A percentile compares a stretch with the other conserved stretches of the same genome.
Conservation (phyloP, 73 alveolate genomes). For the Paramecium tetraurelia region DNA sequence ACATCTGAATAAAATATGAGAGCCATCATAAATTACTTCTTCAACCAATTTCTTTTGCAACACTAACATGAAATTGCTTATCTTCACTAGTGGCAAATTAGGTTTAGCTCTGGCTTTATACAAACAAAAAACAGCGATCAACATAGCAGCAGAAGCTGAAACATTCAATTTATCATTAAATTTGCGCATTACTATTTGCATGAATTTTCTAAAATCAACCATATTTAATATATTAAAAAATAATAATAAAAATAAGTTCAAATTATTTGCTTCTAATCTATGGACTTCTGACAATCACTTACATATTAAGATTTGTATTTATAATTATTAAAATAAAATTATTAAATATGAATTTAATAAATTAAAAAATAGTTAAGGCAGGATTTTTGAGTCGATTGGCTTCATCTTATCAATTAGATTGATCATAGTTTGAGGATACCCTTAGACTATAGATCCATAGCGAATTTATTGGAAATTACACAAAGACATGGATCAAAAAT, state of each 20-base stretch:
- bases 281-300: background rate
- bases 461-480: background rate
- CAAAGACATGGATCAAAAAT: background rate
- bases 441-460: background rate
- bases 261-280: background rate
- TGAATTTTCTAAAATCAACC: background rate
- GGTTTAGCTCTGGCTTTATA: conserved; percentile 15
- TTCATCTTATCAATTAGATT: background rate
- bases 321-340: too few relatives aligned
- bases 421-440: background rate
- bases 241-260: background rate
- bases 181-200: background rate
- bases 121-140: conserved; percentile 1
- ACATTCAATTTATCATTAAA: conserved; percentile 15
- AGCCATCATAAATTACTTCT: background rate
- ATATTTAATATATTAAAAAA: background rate
- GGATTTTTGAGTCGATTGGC: too few relatives aligned
- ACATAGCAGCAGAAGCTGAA: conserved; percentile 46
- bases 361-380: too few relatives aligned
- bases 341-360: too few relatives aligned
- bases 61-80: conserved; percentile 46
- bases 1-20: background rate
- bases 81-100: background rate
- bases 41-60: conserved; percentile 20
- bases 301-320: background rate